Evolutionary conservation across 306 rosid species (phyloP).

Genomic region (Myrica gale): DNA sequence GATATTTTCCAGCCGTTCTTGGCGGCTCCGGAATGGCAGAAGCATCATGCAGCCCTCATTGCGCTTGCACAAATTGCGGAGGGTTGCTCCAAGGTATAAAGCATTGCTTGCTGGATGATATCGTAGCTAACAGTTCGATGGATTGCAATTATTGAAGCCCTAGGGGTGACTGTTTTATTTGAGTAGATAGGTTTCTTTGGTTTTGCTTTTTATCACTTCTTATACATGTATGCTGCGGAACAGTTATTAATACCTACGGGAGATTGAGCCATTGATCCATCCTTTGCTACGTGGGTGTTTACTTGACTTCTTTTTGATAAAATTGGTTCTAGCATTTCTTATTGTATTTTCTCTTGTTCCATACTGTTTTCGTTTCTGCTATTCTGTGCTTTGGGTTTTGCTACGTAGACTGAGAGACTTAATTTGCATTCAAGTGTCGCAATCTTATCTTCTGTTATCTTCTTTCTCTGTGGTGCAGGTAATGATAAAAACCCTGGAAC

Average conservation of each 20-base stretch:
- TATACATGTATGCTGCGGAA: no score
- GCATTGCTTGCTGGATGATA: neutral
- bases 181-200: no score
- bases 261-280: neutral
- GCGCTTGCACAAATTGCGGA: slow-evolving; percentile 73
- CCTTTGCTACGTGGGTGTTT: neutral
- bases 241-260: no score
- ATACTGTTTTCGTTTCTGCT: neutral
- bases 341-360: neutral
- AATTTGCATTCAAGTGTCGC: neutral
- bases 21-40: slow-evolving; percentile 75
- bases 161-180: no score
- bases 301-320: neutral
- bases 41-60: slow-evolving; percentile 66
- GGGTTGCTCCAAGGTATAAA: slow-evolving; percentile 67
- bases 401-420: neutral
- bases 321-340: neutral
- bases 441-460: neutral
- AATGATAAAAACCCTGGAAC: slow-evolving; percentile 63
- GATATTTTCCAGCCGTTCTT: slow-evolving; percentile 49
- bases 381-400: neutral
- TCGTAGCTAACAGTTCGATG: neutral
- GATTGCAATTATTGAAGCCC: no score
- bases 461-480: slow-evolving; percentile 45
- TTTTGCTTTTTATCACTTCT: no score